Evolutionary conservation across 306 rosid species (phyloP).

Genomic region (Pterocarpus santalinus): DNA sequence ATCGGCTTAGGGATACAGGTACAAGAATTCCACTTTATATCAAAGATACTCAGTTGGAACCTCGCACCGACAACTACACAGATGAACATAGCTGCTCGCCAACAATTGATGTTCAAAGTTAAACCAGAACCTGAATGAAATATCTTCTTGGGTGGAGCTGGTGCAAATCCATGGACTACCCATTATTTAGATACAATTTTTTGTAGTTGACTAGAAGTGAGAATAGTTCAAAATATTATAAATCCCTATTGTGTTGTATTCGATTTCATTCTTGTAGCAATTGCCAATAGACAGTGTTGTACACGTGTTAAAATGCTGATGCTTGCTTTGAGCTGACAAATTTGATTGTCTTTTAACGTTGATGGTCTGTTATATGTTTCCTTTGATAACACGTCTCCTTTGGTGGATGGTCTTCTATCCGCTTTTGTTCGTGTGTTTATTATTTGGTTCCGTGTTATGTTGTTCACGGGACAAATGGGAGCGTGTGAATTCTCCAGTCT

Average conservation of each 20-base stretch:
- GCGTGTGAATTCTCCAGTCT: not conserved
- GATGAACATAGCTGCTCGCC: conserved; percentile 21
- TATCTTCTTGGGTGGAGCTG: conserved; percentile 1
- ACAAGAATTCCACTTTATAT: conserved; percentile 80
- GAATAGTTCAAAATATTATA: conserved; percentile 28
- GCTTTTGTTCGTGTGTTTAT: conserved; percentile 13
- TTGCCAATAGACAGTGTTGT: conserved; percentile 43
- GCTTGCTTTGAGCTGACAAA: conserved; percentile 32
- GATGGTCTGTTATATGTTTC: not conserved
- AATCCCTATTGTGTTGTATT: conserved; percentile 41
- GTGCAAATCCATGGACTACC: not conserved
- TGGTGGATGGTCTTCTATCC: not conserved
- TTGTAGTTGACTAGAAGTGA: conserved; percentile 40
- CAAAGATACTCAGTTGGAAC: conserved; percentile 43
- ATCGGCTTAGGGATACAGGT: conserved; percentile 76
- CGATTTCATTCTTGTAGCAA: conserved; percentile 50
- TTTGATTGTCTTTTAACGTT: conserved; percentile 11
- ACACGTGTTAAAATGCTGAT: conserved; percentile 34
- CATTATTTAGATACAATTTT: conserved; percentile 41
- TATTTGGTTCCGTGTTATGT: not conserved
- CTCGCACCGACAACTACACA: conserved; percentile 35
- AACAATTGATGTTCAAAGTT: conserved; percentile 41
- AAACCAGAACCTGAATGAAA: conserved; percentile 22
- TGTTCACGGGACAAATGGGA: not conserved
- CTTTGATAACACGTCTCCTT: not conserved